These are phyloP conservation scores for Rhizomucor miehei DNA, from an alignment of 371 early-diverging fungal species.

Conservation along the genomic window DNA sequence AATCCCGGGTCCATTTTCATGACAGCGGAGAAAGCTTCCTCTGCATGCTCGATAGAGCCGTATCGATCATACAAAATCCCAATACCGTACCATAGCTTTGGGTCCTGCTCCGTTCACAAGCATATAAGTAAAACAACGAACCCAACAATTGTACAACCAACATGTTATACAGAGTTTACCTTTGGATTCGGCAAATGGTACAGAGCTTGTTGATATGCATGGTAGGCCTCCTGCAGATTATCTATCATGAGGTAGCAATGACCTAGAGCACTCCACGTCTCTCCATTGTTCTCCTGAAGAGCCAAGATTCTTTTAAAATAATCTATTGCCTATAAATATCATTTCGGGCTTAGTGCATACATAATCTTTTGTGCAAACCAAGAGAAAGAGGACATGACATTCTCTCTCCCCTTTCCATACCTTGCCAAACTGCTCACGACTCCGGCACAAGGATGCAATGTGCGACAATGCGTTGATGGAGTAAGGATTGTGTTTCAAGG, in stretches of 20 bases:
- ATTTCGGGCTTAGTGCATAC: no score
- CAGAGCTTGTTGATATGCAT: conserved; percentile 92
- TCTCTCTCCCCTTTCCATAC: conserved; percentile 17
- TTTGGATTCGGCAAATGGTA: conserved; percentile 83
- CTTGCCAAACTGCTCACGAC: conserved; percentile 60
- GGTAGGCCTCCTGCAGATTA: conserved; percentile 88
- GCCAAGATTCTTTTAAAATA: conserved; percentile 81
- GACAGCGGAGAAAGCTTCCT: conserved; percentile 94
- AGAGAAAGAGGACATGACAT: no score
- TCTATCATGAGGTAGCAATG: conserved; percentile 94
- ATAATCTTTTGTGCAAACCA: no score
- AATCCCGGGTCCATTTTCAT: conserved; percentile 86
- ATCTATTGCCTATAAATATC: conserved; percentile 67
- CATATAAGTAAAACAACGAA: background rate
- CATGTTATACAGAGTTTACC: conserved; percentile 4
- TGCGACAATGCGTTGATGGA: conserved; percentile 73
- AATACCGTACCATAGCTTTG: conserved; percentile 98
- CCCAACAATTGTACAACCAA: background rate
- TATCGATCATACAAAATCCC: conserved; percentile 98
- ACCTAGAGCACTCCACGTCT: conserved; percentile 91
- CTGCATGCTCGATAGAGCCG: conserved; percentile 94
- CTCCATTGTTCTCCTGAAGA: conserved; percentile 83
- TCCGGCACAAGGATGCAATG: conserved; percentile 67
- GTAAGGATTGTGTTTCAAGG: conserved; percentile 86
- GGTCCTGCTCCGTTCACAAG: conserved; percentile 59